Evolutionary conservation across 1,284 basidiomycete species (phyloP), one percentile per base, ranked within the genome.

Genomic region (Uromyces viciae-fabae): DNA sequence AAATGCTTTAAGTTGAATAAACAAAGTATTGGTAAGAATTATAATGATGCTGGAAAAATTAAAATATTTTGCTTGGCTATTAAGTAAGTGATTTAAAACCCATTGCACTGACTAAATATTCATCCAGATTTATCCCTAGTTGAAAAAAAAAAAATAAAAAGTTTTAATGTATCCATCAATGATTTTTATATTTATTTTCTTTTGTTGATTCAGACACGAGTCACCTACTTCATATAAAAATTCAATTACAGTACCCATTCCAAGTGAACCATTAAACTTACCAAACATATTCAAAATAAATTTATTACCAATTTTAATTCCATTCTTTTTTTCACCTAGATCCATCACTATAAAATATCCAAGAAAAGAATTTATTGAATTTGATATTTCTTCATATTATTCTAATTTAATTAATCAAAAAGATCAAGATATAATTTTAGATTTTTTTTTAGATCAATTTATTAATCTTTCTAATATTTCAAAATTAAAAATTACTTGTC

Each of bases 231-330:
- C 28, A 17, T 56, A 60, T 15, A 68, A 69, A 36, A 52, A 46
- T 19, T 79, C 76, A n/a, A 79, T 79, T n/a, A 79, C 66, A 38
- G 54, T 46, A n/a, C 76, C 76, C 28, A 79, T 79, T 68, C 76
- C 76, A 11, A 69, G 33, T 54, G 15, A 8, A 38, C 66, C 54
- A 14, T 19, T 28, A 31, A 79, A 72, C 54, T 33, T 79, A 15
- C 11, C 25, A 28, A 17, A 69, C 25, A 60, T 79, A 9, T 22
- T 71, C 17, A 19, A 58, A 36, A 54, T 40, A 1, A 71, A 79
- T 38, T 28, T 60, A 19, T 17, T 54, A 11, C 76, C 76, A 25
- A 68, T 79, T 7, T 25, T 79, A 3, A 9, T 72, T 11, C 68
- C 76, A 3, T 43, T 43, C 5, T n/a, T 68, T 28, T 43, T 56